These are phyloP conservation scores for Termitomyces sp. DNA, from an alignment of 768 basidiomycete genomes.

Conservation along the genomic window DNA sequence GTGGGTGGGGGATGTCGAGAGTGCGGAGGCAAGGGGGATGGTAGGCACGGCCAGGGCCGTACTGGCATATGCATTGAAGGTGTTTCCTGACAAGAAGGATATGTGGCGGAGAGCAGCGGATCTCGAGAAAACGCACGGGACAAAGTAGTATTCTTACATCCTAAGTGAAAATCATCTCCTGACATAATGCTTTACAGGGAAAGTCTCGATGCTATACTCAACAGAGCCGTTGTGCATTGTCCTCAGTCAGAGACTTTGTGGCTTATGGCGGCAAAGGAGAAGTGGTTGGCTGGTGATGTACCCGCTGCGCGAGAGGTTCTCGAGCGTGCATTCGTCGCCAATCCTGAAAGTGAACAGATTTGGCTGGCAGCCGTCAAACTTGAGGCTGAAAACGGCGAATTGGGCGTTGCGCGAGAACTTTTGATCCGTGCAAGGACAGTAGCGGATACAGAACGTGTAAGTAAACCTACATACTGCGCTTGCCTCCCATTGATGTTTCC, in stretches of 20 bases:
- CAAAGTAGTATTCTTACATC: slow-evolving; percentile 40
- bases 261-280: slow-evolving; percentile 98
- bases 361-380: slow-evolving; percentile 98
- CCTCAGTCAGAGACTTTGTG: slow-evolving; percentile 95
- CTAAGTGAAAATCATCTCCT: not conserved
- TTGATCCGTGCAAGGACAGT: slow-evolving; percentile 85
- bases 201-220: slow-evolving; percentile 76
- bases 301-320: slow-evolving; percentile 87
- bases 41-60: slow-evolving; percentile 85
- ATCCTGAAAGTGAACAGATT: slow-evolving; percentile 95
- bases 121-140: slow-evolving; percentile 88
- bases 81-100: slow-evolving; percentile 81
- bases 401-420: slow-evolving; percentile 80
- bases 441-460: slow-evolving; percentile 86
- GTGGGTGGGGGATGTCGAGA: slow-evolving; percentile 91
- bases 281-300: slow-evolving; percentile 88
- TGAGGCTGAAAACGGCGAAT: slow-evolving; percentile 92
- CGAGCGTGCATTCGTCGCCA: slow-evolving; percentile 86
- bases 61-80: slow-evolving; percentile 85
- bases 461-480: slow-evolving; percentile 17
- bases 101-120: slow-evolving; percentile 92
- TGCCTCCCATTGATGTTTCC: not conserved
- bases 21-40: slow-evolving; percentile 65
- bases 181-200: slow-evolving; percentile 39
- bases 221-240: slow-evolving; percentile 81